phyloP scores from a whole-genome alignment of 208 protist species.

The Wallacemonas sp. region DNA sequence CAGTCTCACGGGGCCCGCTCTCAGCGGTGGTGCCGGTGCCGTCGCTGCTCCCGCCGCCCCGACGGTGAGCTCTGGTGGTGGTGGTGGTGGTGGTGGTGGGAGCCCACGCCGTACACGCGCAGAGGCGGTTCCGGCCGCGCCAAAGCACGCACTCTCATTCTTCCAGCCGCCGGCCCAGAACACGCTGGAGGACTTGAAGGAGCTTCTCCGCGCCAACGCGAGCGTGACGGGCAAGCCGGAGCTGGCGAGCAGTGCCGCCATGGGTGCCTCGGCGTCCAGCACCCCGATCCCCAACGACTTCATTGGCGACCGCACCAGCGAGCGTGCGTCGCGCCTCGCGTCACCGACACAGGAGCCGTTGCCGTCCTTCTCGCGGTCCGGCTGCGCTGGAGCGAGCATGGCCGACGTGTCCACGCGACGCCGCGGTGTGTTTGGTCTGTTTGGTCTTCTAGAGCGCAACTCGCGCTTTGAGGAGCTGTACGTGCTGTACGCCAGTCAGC shows the following conservation, averaged over 20 bases:
- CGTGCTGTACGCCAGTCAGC: constrained; percentile 39
- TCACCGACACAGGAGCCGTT: background rate
- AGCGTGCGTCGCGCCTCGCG: background rate
- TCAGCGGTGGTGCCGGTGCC: no score
- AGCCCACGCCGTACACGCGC: background rate
- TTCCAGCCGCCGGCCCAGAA: background rate
- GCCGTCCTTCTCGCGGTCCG: background rate
- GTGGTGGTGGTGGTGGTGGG: background rate
- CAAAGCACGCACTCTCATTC: background rate
- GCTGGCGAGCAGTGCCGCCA: background rate
- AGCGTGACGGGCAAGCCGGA: no score
- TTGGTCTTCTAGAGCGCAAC: constrained; percentile 60
- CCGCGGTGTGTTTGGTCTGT: constrained; percentile 60
- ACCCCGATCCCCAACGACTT: background rate
- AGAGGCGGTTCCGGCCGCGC: no score
- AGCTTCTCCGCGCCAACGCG: background rate
- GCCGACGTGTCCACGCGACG: background rate
- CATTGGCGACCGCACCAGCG: background rate
- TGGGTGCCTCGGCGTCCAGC: background rate
- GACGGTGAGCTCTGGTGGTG: no score
- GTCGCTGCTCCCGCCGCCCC: no score
- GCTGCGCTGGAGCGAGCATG: background rate
- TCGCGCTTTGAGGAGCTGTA: constrained; percentile 53
- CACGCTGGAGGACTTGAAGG: constrained; percentile 1
- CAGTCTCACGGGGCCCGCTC: no score